These are phyloP conservation scores for Penicillium sp. DNA, from an alignment of 2,329 filamentous ascomycete species.

Conservation along the genomic window DNA sequence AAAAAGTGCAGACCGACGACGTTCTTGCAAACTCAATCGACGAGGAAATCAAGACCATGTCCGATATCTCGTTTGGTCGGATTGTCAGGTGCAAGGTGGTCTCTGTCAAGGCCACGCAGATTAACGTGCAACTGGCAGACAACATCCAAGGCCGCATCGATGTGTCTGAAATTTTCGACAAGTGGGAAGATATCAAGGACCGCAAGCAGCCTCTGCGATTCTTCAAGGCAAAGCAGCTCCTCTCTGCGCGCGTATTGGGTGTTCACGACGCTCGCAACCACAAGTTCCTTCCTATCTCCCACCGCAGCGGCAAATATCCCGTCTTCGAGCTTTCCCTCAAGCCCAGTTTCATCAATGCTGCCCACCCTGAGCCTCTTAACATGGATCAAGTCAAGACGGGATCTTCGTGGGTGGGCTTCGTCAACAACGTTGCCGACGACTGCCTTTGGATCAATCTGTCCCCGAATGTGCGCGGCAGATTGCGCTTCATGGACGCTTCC, in stretches of 20 bases:
- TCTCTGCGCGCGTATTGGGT: slow-evolving; percentile 73
- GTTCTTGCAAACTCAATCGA: slow-evolving; percentile 57
- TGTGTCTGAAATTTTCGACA: slow-evolving; percentile 82
- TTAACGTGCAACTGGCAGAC: slow-evolving; percentile 84
- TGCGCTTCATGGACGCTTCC: slow-evolving; percentile 76
- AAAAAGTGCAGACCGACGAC: slow-evolving; percentile 34
- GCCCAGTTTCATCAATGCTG: slow-evolving; percentile 50
- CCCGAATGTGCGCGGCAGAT: slow-evolving; percentile 76
- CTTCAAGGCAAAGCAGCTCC: slow-evolving; percentile 64
- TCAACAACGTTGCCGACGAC: slow-evolving; percentile 80
- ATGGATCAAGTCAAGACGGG: slow-evolving; percentile 68
- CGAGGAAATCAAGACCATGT: slow-evolving; percentile 55
- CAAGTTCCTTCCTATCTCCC: slow-evolving; percentile 83
- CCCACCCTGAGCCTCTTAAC: slow-evolving; percentile 58
- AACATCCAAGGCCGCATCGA: slow-evolving; percentile 90
- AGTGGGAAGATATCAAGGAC: slow-evolving; percentile 78
- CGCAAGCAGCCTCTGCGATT: slow-evolving; percentile 71
- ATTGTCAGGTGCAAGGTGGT: slow-evolving; percentile 69
- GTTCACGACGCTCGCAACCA: slow-evolving; percentile 87
- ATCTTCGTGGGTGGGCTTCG: slow-evolving; percentile 69
- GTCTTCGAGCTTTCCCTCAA: slow-evolving; percentile 86
- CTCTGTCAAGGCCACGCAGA: slow-evolving; percentile 83
- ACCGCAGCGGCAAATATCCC: slow-evolving; percentile 68
- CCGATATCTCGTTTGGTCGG: slow-evolving; percentile 68
- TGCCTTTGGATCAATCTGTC: slow-evolving; percentile 88